A percentile compares a stretch with the other conserved stretches of the same genome.
These are phyloP conservation scores for Pichia sp. DNA, from an alignment of 1,139 yeast genomes.

Conservation along the genomic window DNA sequence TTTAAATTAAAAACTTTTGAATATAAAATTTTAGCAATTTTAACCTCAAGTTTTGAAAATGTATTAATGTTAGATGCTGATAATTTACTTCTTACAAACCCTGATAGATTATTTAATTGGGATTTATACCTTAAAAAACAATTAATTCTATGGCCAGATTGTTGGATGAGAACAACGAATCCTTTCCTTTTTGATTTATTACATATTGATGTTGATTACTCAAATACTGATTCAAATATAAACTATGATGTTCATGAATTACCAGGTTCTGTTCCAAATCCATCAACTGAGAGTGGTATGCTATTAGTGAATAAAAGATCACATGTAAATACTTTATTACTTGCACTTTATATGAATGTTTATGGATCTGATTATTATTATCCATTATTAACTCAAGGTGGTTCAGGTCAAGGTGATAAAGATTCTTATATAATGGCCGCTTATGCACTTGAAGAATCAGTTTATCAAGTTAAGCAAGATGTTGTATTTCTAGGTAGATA, in stretches of 20 bases:
- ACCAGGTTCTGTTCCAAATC: conserved; percentile 54
- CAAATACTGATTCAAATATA: conserved; percentile 15
- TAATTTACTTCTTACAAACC: conserved; percentile 51
- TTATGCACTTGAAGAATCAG: conserved; percentile 40
- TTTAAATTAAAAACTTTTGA: conserved; percentile 48
- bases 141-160: conserved; percentile 63
- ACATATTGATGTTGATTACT: conserved; percentile 33
- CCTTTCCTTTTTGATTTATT: conserved; percentile 57
- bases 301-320: conserved; percentile 46
- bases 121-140: conserved; percentile 31
- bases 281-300: conserved; percentile 62
- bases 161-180: conserved; percentile 57
- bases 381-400: conserved; percentile 57
- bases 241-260: conserved; percentile 43
- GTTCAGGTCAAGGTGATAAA: conserved; percentile 70
- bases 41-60: conserved; percentile 53
- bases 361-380: conserved; percentile 56
- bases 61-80: conserved; percentile 63
- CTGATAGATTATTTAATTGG: conserved; percentile 44
- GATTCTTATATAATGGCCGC: conserved; percentile 67
- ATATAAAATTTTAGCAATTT: conserved; percentile 54
- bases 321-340: conserved; percentile 45
- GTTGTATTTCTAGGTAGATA: conserved; percentile 49
- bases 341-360: conserved; percentile 53
- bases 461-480: conserved; percentile 45